phyloP scores from a whole-genome alignment of 1,284 basidiomycete species.

The Xerocomus cyaneibrunnescens region DNA sequence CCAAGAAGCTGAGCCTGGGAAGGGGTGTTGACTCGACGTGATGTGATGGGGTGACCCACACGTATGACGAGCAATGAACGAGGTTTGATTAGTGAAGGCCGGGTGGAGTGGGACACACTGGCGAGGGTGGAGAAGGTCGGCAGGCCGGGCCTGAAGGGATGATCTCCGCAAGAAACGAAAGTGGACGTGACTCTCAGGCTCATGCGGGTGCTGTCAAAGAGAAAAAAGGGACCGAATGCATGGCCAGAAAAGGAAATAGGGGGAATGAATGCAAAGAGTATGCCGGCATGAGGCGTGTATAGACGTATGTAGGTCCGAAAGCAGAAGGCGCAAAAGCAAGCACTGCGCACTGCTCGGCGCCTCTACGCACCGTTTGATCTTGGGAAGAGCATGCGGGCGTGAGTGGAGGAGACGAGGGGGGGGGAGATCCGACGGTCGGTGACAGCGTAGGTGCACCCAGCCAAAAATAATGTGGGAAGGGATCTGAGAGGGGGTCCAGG shows the following conservation, averaged over 20 bases:
- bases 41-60: conserved; percentile 3
- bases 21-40: not conserved
- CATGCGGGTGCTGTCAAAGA: conserved; percentile 5
- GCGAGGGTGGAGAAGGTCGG: not conserved
- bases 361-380: not conserved
- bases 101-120: conserved; percentile 1
- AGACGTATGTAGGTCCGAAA: conserved; percentile 15
- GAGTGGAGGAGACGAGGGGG: not conserved
- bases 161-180: not conserved
- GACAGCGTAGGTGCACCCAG: not conserved
- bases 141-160: conserved; percentile 5
- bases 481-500: conserved; percentile 1
- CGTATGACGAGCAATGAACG: not conserved
- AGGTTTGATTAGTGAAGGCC: not conserved
- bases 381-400: not conserved
- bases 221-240: conserved; percentile 1
- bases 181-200: conserved; percentile 15
- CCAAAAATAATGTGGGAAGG: not conserved
- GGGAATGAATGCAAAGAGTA: not conserved
- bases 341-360: too few relatives aligned
- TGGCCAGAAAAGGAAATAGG: conserved; percentile 17
- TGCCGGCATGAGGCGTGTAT: conserved; percentile 14
- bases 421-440: conserved; percentile 2
- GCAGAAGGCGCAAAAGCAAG: conserved; percentile 18
- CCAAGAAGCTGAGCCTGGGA: not conserved